A percentile compares a stretch with the other conserved stretches of the same genome.
phyloP scores from a whole-genome alignment of 164 flowering plant species.

The Akebia trifoliata region DNA sequence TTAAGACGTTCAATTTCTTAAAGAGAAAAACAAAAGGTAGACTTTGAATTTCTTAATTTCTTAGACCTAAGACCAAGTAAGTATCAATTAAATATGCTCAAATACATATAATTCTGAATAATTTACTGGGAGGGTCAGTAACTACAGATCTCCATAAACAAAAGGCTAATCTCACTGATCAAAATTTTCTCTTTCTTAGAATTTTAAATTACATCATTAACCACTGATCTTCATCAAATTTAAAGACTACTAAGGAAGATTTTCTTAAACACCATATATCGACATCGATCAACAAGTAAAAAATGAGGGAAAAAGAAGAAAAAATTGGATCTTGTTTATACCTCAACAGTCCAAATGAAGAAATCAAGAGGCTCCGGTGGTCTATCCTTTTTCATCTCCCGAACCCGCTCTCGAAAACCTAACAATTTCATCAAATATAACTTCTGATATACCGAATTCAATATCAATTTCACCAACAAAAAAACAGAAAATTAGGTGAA shows the following conservation, averaged over 20 bases:
- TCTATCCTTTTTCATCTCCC: conserved; percentile 55
- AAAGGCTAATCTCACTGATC: not conserved
- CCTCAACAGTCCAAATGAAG: conserved; percentile 96
- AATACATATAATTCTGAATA: not conserved
- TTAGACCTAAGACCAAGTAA: too few relatives aligned
- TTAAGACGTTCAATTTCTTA: not conserved
- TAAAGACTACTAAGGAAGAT: not conserved
- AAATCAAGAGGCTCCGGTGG: conserved; percentile 94
- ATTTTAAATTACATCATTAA: conserved; percentile 4
- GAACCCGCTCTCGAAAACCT: conserved; percentile 13
- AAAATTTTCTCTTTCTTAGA: conserved; percentile 2
- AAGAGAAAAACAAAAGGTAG: not conserved
- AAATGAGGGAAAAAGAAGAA: not conserved
- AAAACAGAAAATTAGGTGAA: not conserved
- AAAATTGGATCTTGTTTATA: conserved; percentile 16
- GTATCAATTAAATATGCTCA: not conserved
- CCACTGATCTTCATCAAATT: not conserved
- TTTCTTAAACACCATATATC: not conserved
- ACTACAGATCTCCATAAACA: conserved; percentile 8
- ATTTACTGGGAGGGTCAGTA: not conserved
- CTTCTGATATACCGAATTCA: not conserved
- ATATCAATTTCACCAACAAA: not conserved
- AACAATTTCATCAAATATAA: conserved; percentile 1
- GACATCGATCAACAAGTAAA: not conserved
- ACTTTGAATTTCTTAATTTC: not conserved